Conservation (phyloP, 1,284 basidiomycete species). For the Sphagnurus paluster region DNA sequence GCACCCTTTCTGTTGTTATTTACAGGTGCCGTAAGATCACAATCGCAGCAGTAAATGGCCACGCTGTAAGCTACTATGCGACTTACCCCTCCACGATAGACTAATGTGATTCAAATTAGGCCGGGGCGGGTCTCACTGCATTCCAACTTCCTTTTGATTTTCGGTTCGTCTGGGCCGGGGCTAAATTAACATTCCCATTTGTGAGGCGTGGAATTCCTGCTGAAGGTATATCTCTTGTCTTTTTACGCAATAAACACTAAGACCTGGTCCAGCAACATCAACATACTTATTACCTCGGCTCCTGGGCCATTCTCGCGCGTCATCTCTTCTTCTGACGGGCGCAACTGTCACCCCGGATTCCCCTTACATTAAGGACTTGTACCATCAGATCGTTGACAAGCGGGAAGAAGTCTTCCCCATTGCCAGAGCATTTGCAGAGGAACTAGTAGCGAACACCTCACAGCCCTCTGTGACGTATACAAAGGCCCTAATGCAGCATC, state of each 20-base stretch:
- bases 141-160: slow-evolving; percentile 59
- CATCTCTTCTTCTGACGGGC: slow-evolving; percentile 51
- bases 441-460: slow-evolving; percentile 51
- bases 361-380: slow-evolving; percentile 43
- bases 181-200: slow-evolving; percentile 55
- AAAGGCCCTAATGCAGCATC: slow-evolving; percentile 52
- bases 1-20: slow-evolving; percentile 45
- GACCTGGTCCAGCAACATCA: slow-evolving; percentile 40
- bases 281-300: slow-evolving; percentile 54
- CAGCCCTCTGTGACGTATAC: slow-evolving; percentile 49
- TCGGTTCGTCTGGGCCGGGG: slow-evolving; percentile 53
- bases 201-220: slow-evolving; percentile 53
- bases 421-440: slow-evolving; percentile 50
- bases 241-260: not conserved
- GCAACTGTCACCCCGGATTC: slow-evolving; percentile 45
- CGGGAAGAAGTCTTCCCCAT: slow-evolving; percentile 53
- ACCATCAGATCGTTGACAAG: slow-evolving; percentile 45
- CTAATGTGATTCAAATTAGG: slow-evolving; percentile 31
- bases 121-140: slow-evolving; percentile 52
- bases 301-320: slow-evolving; percentile 50
- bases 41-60: slow-evolving; percentile 56
- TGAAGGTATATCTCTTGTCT: slow-evolving; percentile 38
- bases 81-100: not conserved
- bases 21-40: slow-evolving; percentile 58
- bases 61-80: slow-evolving; percentile 42